Conservation (phyloP, 305 asterid species). For the Fraxinus angustifolia region DNA sequence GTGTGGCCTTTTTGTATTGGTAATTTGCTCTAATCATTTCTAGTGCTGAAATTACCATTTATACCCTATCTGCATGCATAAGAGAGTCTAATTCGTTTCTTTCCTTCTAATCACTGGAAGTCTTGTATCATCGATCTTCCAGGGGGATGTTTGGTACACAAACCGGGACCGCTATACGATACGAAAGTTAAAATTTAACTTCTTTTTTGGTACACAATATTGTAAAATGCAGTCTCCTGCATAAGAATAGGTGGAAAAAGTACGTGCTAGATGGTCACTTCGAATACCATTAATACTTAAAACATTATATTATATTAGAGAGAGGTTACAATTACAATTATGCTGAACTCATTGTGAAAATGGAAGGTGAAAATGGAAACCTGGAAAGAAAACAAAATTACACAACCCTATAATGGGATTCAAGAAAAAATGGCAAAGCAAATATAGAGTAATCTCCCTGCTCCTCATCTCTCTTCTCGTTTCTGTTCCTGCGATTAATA, state of each 20-base stretch:
- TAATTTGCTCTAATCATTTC: constrained; percentile 21
- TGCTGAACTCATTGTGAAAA: constrained; percentile 14
- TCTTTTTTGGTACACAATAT: not conserved
- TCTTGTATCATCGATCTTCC: not conserved
- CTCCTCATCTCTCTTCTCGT: not conserved
- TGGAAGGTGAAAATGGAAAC: constrained; percentile 17
- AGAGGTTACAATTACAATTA: constrained; percentile 35
- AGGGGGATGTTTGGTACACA: not conserved
- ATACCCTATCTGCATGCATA: not conserved
- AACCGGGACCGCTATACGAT: not conserved
- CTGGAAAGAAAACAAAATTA: constrained; percentile 16
- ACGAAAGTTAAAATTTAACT: not conserved
- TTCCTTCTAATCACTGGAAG: constrained; percentile 19
- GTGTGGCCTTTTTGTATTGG: constrained; percentile 34
- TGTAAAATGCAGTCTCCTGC: not conserved
- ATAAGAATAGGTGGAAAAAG: not conserved
- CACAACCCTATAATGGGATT: constrained; percentile 20
- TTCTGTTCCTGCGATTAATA: constrained; percentile 32
- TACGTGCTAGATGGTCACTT: not conserved
- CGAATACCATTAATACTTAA: constrained; percentile 24
- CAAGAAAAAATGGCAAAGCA: not conserved
- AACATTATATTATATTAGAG: constrained; percentile 31
- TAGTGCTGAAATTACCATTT: not conserved
- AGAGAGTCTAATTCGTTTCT: not conserved
- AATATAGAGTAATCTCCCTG: not conserved